Evolutionary conservation across 768 basidiomycete genomes (phyloP).

Genomic region (Trametes gibbosa): DNA sequence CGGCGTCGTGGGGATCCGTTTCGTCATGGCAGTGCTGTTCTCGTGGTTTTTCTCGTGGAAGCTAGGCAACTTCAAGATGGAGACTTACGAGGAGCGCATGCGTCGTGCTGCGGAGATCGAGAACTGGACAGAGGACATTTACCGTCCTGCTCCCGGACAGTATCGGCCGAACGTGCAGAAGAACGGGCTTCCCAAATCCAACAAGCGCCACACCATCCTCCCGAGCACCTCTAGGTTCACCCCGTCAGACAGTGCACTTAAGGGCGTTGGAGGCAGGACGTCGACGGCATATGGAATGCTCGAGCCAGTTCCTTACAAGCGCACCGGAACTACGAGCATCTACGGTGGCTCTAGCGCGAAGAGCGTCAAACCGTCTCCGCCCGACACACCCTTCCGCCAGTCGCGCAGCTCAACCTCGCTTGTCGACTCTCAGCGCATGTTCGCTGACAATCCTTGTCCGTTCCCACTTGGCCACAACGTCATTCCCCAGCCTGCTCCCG

Average conservation of each 20-base stretch:
- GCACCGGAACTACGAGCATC: slow-evolving; percentile 39
- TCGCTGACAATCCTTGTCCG: slow-evolving; percentile 75
- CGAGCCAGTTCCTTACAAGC: slow-evolving; percentile 61
- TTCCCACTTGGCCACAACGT: slow-evolving; percentile 87
- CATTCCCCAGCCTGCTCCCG: slow-evolving; percentile 87
- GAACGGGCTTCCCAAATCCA: slow-evolving; percentile 55
- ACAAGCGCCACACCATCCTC: slow-evolving; percentile 58
- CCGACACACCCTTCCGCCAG: slow-evolving; percentile 69
- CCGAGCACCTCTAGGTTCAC: slow-evolving; percentile 75
- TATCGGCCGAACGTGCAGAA: slow-evolving; percentile 88
- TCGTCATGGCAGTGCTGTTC: slow-evolving; percentile 95
- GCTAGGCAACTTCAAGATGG: slow-evolving; percentile 88
- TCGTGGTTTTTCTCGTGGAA: slow-evolving; percentile 98
- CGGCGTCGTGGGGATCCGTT: slow-evolving; percentile 93
- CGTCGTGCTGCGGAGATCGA: slow-evolving; percentile 89
- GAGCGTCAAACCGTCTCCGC: slow-evolving; percentile 58
- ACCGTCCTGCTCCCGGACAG: slow-evolving; percentile 85
- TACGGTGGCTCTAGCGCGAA: slow-evolving; percentile 29
- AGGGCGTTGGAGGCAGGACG: slow-evolving; percentile 48
- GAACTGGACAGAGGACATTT: slow-evolving; percentile 95
- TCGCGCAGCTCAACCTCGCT: slow-evolving; percentile 86
- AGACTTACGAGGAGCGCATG: slow-evolving; percentile 92
- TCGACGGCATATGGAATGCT: slow-evolving; percentile 65
- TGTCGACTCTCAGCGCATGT: slow-evolving; percentile 47
- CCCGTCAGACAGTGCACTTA: slow-evolving; percentile 59